phyloP scores from a whole-genome alignment of 805 yeast genomes.

The Ogataea methanolica region DNA sequence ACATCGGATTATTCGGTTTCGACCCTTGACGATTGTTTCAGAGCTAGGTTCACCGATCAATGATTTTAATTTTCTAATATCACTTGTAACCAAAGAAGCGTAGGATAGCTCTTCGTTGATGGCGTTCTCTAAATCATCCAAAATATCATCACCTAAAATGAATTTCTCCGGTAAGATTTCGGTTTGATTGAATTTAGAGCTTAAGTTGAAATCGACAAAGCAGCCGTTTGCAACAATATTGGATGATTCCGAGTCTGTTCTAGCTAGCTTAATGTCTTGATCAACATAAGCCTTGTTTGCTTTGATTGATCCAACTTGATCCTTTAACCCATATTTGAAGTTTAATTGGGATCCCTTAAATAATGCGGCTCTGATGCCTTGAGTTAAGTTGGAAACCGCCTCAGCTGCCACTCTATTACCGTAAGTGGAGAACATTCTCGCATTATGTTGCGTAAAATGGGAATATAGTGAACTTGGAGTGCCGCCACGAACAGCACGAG shows the following conservation, averaged over 20 bases:
- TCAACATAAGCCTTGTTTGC: constrained; percentile 26
- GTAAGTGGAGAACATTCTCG: constrained; percentile 36
- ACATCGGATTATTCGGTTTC: constrained; percentile 35
- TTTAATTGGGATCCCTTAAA: constrained; percentile 30
- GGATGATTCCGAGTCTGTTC: constrained; percentile 26
- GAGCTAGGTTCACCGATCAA: constrained; percentile 40
- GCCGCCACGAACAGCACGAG: constrained; percentile 18
- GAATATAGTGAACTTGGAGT: constrained; percentile 29
- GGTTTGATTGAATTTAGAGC: constrained; percentile 16
- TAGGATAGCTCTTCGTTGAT: constrained; percentile 13
- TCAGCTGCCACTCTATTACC: constrained; percentile 42
- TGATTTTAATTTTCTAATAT: constrained; percentile 19
- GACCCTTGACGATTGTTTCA: constrained; percentile 39
- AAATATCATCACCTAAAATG: constrained; percentile 41
- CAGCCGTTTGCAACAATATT: constrained; percentile 35
- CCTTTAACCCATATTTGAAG: constrained; percentile 14
- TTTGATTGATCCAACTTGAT: constrained; percentile 16
- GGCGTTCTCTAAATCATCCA: constrained; percentile 33
- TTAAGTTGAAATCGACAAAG: constrained; percentile 52
- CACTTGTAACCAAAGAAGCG: constrained; percentile 15
- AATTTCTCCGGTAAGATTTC: constrained; percentile 27
- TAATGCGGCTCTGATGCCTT: constrained; percentile 36
- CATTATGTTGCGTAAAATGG: constrained; percentile 32
- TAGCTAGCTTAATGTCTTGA: constrained; percentile 31
- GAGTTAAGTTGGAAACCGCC: constrained; percentile 54